These are phyloP conservation scores for Xerocomus nothofagi DNA, from an alignment of 1,284 basidiomycete species.

Conservation along the genomic window DNA sequence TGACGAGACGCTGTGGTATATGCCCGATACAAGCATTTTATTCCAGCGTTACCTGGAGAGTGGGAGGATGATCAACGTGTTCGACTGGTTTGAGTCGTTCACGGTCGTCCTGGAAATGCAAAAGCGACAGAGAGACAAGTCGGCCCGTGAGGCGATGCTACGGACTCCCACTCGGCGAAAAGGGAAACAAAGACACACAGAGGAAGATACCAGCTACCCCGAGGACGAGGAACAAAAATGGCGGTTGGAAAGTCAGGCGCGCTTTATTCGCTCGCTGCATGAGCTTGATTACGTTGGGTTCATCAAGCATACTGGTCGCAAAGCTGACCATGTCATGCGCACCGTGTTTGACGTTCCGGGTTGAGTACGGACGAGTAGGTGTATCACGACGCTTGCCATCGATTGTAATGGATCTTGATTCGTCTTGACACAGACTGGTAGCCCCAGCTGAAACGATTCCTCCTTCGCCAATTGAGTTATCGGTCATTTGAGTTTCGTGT, in stretches of 20 bases:
- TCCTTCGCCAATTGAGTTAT: neutral
- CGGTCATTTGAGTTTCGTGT: slow-evolving; percentile 1
- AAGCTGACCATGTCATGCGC: slow-evolving; percentile 70
- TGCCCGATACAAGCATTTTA: slow-evolving; percentile 72
- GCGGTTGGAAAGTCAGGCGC: slow-evolving; percentile 65
- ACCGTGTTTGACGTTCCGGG: slow-evolving; percentile 63
- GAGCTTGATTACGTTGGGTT: slow-evolving; percentile 78
- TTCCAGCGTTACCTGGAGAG: slow-evolving; percentile 74
- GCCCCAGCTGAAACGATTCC: neutral
- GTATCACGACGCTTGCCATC: neutral
- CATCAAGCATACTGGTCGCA: slow-evolving; percentile 73
- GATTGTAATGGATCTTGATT: slow-evolving; percentile 7
- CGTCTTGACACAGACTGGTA: slow-evolving; percentile 2
- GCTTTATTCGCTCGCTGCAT: slow-evolving; percentile 74
- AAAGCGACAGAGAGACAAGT: slow-evolving; percentile 17
- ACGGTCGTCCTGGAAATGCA: slow-evolving; percentile 59
- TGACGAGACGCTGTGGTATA: slow-evolving; percentile 41
- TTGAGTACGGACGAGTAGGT: slow-evolving; percentile 18
- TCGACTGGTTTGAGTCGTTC: slow-evolving; percentile 80
- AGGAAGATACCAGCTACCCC: slow-evolving; percentile 13
- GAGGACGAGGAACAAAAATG: slow-evolving; percentile 47
- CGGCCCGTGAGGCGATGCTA: slow-evolving; percentile 15
- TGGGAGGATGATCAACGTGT: slow-evolving; percentile 76
- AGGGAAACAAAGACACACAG: slow-evolving; percentile 24
- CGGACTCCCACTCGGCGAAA: slow-evolving; percentile 30